Evolutionary conservation across 345 rosid genomes (phyloP).

Genomic region (Eucalyptus tenuipes): DNA sequence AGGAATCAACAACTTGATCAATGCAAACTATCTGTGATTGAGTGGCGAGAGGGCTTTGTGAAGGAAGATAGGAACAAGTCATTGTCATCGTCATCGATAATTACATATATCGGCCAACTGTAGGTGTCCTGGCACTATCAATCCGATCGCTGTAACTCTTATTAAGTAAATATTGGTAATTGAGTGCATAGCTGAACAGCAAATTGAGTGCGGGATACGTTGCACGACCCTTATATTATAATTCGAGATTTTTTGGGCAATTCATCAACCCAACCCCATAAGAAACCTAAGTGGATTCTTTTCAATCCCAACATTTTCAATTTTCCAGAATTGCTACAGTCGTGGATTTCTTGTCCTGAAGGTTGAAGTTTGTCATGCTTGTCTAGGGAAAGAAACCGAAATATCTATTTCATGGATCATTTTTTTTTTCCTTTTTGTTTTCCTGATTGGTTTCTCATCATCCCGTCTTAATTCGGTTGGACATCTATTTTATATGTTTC

Average conservation of each 20-base stretch:
- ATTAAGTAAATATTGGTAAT: background rate
- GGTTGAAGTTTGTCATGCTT: background rate
- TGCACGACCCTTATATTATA: background rate
- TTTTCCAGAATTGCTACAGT: background rate
- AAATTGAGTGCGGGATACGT: background rate
- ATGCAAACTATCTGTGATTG: background rate
- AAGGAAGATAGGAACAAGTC: background rate
- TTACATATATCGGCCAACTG: background rate
- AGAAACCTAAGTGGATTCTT: background rate
- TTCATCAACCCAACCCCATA: background rate
- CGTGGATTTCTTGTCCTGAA: background rate
- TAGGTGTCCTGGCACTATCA: background rate
- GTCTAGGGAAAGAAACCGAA: background rate
- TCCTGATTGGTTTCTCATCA: background rate
- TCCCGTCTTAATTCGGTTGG: background rate
- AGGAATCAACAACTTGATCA: background rate
- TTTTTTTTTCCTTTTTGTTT: background rate
- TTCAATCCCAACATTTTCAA: background rate
- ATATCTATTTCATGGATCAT: background rate
- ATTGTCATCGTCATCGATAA: background rate
- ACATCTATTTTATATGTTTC: background rate
- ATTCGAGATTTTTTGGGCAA: background rate
- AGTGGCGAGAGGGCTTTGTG: background rate
- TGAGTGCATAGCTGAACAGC: background rate
- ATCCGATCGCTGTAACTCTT: background rate